Percentiles rank a stretch among this genome's conserved stretches.
These are phyloP conservation scores for Debaryomyces hansenii DNA, from an alignment of 805 yeast genomes.

Conservation along the genomic window DNA sequence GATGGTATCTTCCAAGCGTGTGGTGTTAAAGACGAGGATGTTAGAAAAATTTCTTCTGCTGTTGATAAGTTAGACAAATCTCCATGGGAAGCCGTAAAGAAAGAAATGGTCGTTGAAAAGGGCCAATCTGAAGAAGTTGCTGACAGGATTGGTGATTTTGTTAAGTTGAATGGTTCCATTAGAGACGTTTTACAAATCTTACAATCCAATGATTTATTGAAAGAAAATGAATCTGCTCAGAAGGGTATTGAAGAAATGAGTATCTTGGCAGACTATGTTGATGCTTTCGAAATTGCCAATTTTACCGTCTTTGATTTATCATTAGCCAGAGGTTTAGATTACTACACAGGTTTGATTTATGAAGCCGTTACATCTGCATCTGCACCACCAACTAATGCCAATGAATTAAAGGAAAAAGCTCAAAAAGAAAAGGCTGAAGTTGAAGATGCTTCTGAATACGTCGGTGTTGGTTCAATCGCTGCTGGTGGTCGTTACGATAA, in stretches of 20 bases:
- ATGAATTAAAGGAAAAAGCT: slow-evolving; percentile 57
- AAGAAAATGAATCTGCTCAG: slow-evolving; percentile 68
- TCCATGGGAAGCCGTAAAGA: slow-evolving; percentile 93
- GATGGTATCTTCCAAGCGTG: slow-evolving; percentile 95
- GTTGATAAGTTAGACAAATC: slow-evolving; percentile 94
- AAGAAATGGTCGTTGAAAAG: slow-evolving; percentile 91
- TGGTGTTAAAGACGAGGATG: slow-evolving; percentile 93
- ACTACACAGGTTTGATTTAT: slow-evolving; percentile 94
- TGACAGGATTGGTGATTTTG: slow-evolving; percentile 88
- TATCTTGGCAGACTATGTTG: slow-evolving; percentile 70
- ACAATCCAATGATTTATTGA: slow-evolving; percentile 55
- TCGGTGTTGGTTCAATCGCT: slow-evolving; percentile 97
- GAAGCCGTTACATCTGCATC: slow-evolving; percentile 95
- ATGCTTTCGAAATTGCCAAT: slow-evolving; percentile 73
- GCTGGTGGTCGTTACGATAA: slow-evolving; percentile 99
- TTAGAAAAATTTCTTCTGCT: slow-evolving; percentile 89
- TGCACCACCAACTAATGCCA: slow-evolving; percentile 89
- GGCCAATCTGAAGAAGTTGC: slow-evolving; percentile 90
- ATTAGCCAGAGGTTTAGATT: slow-evolving; percentile 95
- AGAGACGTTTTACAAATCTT: slow-evolving; percentile 59
- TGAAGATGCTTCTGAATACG: slow-evolving; percentile 94
- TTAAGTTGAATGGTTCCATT: slow-evolving; percentile 77
- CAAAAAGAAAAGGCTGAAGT: slow-evolving; percentile 47
- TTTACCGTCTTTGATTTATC: slow-evolving; percentile 87
- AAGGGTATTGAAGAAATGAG: slow-evolving; percentile 82